These are phyloP conservation scores for Ophiostoma ips DNA, from an alignment of 2,329 filamentous ascomycete species.

Conservation along the genomic window DNA sequence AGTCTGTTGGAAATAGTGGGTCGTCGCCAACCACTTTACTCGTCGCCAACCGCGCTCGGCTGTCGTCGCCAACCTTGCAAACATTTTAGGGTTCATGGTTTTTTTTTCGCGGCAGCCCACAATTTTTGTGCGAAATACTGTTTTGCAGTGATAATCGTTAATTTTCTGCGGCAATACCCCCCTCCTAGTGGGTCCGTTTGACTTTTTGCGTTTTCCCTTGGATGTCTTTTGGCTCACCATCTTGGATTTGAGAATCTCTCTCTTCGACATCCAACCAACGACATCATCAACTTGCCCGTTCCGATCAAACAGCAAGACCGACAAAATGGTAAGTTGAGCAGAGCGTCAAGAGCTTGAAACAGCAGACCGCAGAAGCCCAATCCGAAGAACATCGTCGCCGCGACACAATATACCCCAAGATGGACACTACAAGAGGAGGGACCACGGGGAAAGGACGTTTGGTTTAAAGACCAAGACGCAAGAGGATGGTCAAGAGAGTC, in stretches of 20 bases:
- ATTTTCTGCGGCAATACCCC: conserved; percentile 3
- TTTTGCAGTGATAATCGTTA: conserved; percentile 14
- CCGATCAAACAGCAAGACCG: conserved; percentile 31
- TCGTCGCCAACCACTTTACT: conserved; percentile 4
- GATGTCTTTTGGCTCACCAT: not conserved
- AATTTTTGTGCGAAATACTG: conserved; percentile 18
- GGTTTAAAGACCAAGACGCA: not conserved
- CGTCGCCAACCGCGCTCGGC: conserved; percentile 2
- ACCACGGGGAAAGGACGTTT: conserved; percentile 13
- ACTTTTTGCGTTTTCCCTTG: conserved; percentile 15
- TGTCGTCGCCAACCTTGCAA: conserved; percentile 21
- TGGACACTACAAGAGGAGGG: not conserved
- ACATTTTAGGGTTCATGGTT: conserved; percentile 22
- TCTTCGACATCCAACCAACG: conserved; percentile 19
- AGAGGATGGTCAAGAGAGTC: conserved; percentile 52
- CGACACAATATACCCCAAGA: not conserved
- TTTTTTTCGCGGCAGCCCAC: conserved; percentile 21
- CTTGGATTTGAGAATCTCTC: conserved; percentile 16
- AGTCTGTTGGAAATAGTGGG: not conserved
- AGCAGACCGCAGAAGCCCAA: not conserved
- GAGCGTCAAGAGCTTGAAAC: not conserved
- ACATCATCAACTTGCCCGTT: conserved; percentile 18
- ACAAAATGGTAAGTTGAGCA: conserved; percentile 55
- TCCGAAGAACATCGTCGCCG: conserved; percentile 2
- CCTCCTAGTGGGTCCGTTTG: not conserved